Percentiles rank a stretch among this genome's conserved stretches.
phyloP scores from a whole-genome alignment of 495 filamentous ascomycete genomes.

The Stereocaulon alpinum region DNA sequence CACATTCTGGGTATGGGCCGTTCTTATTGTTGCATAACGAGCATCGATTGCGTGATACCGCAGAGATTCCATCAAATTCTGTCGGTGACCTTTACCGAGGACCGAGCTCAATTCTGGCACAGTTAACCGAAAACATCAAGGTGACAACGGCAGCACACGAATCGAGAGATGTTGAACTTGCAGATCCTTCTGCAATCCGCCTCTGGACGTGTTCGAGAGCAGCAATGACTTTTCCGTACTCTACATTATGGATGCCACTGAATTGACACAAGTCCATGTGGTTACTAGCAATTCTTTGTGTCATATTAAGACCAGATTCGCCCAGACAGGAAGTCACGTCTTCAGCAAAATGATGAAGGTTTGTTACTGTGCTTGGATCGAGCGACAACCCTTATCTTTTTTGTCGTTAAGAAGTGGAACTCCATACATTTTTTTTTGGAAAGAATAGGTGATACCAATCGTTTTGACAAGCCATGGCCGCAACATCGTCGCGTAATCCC shows the following conservation, averaged over 20 bases:
- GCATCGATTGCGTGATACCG: constrained; percentile 22
- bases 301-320: constrained; percentile 19
- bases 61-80: constrained; percentile 21
- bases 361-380: not conserved
- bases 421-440: constrained; percentile 21
- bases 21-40: constrained; percentile 20
- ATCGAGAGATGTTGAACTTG: constrained; percentile 3
- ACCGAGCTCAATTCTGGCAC: not conserved
- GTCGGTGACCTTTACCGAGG: not conserved
- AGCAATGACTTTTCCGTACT: constrained; percentile 19
- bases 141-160: not conserved
- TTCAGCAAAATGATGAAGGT: constrained; percentile 23
- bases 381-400: constrained; percentile 5
- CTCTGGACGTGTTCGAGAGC: constrained; percentile 15
- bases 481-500: constrained; percentile 23
- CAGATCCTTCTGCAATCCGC: constrained; percentile 8
- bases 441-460: constrained; percentile 22
- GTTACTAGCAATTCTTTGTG: constrained; percentile 22
- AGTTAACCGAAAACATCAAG: not conserved
- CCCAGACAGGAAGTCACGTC: constrained; percentile 24
- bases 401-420: constrained; percentile 10
- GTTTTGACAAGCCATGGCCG: constrained; percentile 17
- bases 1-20: constrained; percentile 27
- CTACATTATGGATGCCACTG: constrained; percentile 17
- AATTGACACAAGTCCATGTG: constrained; percentile 28